Base-by-base conservation (phyloP, 345 rosid genomes). In the Dipteronia sinensis region DNA sequence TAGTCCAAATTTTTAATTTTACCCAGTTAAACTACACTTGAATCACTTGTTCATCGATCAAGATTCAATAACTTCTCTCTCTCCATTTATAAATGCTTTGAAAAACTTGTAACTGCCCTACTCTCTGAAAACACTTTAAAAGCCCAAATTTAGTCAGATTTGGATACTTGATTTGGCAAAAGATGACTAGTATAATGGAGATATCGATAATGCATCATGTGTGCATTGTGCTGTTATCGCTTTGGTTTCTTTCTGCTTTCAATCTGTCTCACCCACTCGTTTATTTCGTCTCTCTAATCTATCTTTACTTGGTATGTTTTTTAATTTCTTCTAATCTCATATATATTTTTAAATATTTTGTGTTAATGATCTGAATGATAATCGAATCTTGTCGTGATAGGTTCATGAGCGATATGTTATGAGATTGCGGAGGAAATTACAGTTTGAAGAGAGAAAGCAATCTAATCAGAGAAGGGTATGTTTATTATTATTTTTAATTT, bases 391-490 rank as follows among this genome's bases (percentile, higher is more conserved):
- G 38, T 40, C 65, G 31, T 70, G 34, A 11, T 73, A 96, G 99
- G 92, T 94, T 83, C 92, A 96, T 80, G 97, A 91, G 75, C 85
- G 79, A 47, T 88, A 82, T 82, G 90, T 88, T 64, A 82, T 65
- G 89, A 84, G 90, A 83, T 74, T 95, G 88, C 79, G 81, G 80
- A 91, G 69, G 81, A 90, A 81, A 51, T 10, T 95, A 81, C 91
- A 87, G 82, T 89, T 83, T 34, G 90, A 95, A 74, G 98, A 88
- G 71, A 83, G 82, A 80, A 89, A 84, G 76, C 87, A 91, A 75
- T 86, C 93, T 75, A 83, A 80, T 79, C 96, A 90, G 83, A 91
- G 87, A 88, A 83, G 91, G 88, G 99, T 96, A 81, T 67, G 76
- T 67, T 31, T 38, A 56, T 38, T 74, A 29, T 65, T 3, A 7